Percentiles rank a stretch among this genome's conserved stretches.
Evolutionary conservation across 2,329 filamentous ascomycete species (phyloP).

Genomic region (Rutstroemia sp.): DNA sequence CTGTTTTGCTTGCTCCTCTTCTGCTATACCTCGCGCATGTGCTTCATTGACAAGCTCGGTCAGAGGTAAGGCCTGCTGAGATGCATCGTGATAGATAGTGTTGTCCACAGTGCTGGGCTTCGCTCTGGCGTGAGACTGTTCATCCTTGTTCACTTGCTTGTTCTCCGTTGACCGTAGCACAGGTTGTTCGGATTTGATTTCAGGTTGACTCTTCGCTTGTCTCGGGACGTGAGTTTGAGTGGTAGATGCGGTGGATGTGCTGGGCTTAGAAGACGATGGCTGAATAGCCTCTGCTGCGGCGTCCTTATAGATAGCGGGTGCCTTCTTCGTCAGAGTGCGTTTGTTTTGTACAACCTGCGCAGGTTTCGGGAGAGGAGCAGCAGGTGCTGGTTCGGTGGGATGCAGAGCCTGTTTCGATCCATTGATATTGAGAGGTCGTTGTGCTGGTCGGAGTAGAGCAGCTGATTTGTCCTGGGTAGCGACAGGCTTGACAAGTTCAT

Average conservation of each 20-base stretch:
- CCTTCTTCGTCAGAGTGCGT: conserved; percentile 42
- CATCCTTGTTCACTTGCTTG: conserved; percentile 10
- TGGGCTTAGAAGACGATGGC: conserved; percentile 24
- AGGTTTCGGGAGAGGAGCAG: conserved; percentile 22
- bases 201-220: conserved; percentile 26
- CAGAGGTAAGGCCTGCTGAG: background rate
- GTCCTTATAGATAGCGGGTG: conserved; percentile 48
- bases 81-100: background rate
- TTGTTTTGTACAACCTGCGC: conserved; percentile 24
- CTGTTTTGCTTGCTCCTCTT: conserved; percentile 7
- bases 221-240: conserved; percentile 25
- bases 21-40: conserved; percentile 4
- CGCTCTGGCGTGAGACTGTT: background rate
- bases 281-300: conserved; percentile 28
- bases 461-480: conserved; percentile 35
- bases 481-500: conserved; percentile 24
- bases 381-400: conserved; percentile 2
- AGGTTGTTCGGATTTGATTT: conserved; percentile 21
- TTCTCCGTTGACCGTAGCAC: conserved; percentile 21
- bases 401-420: conserved; percentile 13
- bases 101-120: background rate
- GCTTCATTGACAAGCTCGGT: conserved; percentile 7
- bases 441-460: conserved; percentile 49
- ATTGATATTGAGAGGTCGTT: conserved; percentile 41
- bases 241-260: conserved; percentile 19